These are phyloP conservation scores for Ormosia semicastrata DNA, from an alignment of 306 rosid genomes.

Conservation along the genomic window DNA sequence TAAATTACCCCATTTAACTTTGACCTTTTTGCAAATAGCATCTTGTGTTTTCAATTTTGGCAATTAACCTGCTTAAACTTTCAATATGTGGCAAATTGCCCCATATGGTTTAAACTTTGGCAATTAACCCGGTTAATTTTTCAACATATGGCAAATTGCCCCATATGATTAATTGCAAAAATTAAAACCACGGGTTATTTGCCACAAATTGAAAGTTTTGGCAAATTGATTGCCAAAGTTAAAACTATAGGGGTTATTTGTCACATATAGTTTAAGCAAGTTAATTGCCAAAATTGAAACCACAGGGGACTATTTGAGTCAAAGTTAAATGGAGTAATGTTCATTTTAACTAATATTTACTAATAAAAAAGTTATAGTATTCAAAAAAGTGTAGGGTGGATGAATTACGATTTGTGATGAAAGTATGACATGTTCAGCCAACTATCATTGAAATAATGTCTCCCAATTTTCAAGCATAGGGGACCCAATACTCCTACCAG, in stretches of 20 bases:
- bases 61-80: background rate
- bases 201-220: background rate
- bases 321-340: background rate
- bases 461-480: constrained; percentile 32
- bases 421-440: constrained; percentile 24
- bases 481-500: constrained; percentile 19
- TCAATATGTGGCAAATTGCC: background rate
- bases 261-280: background rate
- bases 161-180: background rate
- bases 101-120: too few relatives aligned
- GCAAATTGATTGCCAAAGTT: background rate
- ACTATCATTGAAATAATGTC: constrained; percentile 15
- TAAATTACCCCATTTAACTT: background rate
- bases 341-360: constrained; percentile 20
- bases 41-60: background rate
- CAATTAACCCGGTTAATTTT: too few relatives aligned
- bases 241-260: background rate
- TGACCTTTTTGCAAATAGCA: background rate
- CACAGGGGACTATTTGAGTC: background rate
- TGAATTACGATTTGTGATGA: background rate
- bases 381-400: background rate
- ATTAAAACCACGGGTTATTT: background rate
- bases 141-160: too few relatives aligned
- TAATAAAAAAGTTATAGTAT: background rate
- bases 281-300: background rate